phyloP scores from a whole-genome alignment of 2,329 filamentous ascomycete genomes.

The Pochonia chlamydosporia region DNA sequence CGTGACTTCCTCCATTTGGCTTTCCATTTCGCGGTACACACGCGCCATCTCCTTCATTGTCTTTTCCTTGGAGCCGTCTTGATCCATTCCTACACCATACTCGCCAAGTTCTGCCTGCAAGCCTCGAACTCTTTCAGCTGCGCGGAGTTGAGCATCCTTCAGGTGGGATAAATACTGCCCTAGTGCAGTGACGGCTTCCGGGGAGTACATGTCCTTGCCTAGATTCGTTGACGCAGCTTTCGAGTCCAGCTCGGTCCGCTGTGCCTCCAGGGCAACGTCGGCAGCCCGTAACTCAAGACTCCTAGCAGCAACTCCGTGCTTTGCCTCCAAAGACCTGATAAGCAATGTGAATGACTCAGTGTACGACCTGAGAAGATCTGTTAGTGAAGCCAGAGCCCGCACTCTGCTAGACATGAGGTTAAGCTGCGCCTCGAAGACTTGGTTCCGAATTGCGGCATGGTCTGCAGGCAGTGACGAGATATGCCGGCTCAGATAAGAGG shows the following conservation, averaged over 20 bases:
- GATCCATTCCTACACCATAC: constrained; percentile 40
- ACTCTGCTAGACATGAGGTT: constrained; percentile 34
- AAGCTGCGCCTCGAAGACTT: constrained; percentile 23
- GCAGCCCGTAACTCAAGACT: constrained; percentile 45
- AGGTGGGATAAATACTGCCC: constrained; percentile 43
- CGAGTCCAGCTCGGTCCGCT: constrained; percentile 33
- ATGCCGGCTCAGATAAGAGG: constrained; percentile 52
- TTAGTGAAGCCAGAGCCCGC: constrained; percentile 29
- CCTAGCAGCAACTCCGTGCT: constrained; percentile 47
- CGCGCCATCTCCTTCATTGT: constrained; percentile 48
- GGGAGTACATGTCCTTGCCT: constrained; percentile 37
- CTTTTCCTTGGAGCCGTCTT: constrained; percentile 36
- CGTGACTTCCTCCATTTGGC: constrained; percentile 43
- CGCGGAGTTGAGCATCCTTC: constrained; percentile 39
- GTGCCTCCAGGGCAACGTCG: constrained; percentile 37
- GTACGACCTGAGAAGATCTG: constrained; percentile 33
- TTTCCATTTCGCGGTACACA: constrained; percentile 43
- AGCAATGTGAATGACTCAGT: constrained; percentile 34
- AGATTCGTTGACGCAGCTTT: constrained; percentile 28
- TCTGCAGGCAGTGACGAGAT: constrained; percentile 42
- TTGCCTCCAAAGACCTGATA: constrained; percentile 46
- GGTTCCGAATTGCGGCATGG: constrained; percentile 29
- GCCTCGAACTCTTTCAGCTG: constrained; percentile 36
- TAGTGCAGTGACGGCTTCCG: constrained; percentile 36
- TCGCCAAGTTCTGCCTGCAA: constrained; percentile 38